Percentiles rank a stretch among this genome's conserved stretches.
Evolutionary conservation across 2,329 filamentous ascomycete genomes (phyloP).

Genomic region (Diaporthe caulivora): DNA sequence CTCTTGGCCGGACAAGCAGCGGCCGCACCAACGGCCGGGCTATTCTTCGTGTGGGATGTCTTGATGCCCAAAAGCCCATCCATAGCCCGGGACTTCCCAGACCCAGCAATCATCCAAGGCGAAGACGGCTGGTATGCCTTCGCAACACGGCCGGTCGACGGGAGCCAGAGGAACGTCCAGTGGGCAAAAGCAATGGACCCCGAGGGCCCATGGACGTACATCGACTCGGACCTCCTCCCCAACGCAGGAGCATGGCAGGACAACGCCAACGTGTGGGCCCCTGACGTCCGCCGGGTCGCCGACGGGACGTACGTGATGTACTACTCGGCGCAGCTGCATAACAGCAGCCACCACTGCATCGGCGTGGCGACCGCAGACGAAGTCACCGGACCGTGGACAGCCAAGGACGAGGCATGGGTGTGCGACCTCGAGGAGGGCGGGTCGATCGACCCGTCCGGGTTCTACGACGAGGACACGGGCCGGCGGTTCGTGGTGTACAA

Average conservation of each 20-base stretch:
- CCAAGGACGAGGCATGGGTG: conserved; percentile 60
- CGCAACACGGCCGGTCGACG: conserved; percentile 51
- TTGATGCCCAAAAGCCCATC: conserved; percentile 25
- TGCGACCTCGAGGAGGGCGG: conserved; percentile 68
- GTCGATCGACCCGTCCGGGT: conserved; percentile 73
- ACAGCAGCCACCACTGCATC: conserved; percentile 65
- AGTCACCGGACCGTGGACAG: conserved; percentile 65
- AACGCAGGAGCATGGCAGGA: conserved; percentile 65
- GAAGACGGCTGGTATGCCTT: conserved; percentile 69
- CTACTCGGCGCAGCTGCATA: conserved; percentile 63
- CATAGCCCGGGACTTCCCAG: conserved; percentile 60
- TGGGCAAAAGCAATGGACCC: conserved; percentile 61
- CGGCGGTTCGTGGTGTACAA: conserved; percentile 74
- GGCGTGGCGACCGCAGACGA: conserved; percentile 64
- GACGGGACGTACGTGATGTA: conserved; percentile 71
- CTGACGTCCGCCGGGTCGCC: conserved; percentile 65
- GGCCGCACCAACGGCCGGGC: conserved; percentile 24
- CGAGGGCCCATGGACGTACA: conserved; percentile 59
- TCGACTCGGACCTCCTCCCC: conserved; percentile 66
- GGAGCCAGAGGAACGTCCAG: conserved; percentile 51
- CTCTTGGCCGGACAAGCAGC: conserved; percentile 25
- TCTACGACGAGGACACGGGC: conserved; percentile 64
- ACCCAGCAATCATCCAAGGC: conserved; percentile 64
- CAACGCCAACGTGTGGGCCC: conserved; percentile 69
- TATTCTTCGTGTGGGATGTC: conserved; percentile 16